Evolutionary conservation across 2,329 filamentous ascomycete species (phyloP).

Genomic region (Corinectria fuckeliana): DNA sequence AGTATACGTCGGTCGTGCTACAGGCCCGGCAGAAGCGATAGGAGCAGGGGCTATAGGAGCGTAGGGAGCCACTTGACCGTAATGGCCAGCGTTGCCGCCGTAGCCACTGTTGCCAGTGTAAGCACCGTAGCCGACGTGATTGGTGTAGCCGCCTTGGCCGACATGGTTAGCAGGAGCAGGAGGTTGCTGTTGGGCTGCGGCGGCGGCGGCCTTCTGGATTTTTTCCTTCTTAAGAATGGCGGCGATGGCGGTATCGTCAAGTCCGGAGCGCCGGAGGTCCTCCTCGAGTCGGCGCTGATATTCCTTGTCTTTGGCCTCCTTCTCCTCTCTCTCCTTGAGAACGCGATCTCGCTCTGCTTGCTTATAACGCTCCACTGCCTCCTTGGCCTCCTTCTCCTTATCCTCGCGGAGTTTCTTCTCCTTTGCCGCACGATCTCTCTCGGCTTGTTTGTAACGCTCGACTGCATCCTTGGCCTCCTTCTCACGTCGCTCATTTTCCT

Average conservation of each 20-base stretch:
- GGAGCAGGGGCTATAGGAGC: not conserved
- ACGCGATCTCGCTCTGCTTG: constrained; percentile 51
- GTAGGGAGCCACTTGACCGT: not conserved
- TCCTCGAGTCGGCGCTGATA: constrained; percentile 63
- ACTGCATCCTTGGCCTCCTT: constrained; percentile 58
- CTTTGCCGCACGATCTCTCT: constrained; percentile 51
- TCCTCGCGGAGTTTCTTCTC: constrained; percentile 56
- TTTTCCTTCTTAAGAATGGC: constrained; percentile 66
- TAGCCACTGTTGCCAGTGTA: not conserved
- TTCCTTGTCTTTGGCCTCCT: constrained; percentile 50
- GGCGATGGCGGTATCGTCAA: constrained; percentile 64
- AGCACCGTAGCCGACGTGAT: not conserved
- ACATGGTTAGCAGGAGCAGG: constrained; percentile 2
- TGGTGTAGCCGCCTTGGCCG: constrained; percentile 1
- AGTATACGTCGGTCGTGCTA: constrained; percentile 62
- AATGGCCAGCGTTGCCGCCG: not conserved
- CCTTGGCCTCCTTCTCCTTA: constrained; percentile 57
- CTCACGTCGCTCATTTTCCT: constrained; percentile 46
- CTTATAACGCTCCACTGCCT: constrained; percentile 59
- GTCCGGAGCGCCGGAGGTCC: constrained; percentile 63
- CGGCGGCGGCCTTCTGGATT: constrained; percentile 42
- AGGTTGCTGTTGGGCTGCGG: constrained; percentile 22
- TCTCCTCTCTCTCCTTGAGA: constrained; percentile 55
- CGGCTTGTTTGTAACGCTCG: constrained; percentile 56
- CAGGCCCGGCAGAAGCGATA: not conserved